A percentile compares a stretch with the other conserved stretches of the same genome.
These are phyloP conservation scores for Cucurbita moschata DNA, from an alignment of 306 rosid species.

Conservation along the genomic window DNA sequence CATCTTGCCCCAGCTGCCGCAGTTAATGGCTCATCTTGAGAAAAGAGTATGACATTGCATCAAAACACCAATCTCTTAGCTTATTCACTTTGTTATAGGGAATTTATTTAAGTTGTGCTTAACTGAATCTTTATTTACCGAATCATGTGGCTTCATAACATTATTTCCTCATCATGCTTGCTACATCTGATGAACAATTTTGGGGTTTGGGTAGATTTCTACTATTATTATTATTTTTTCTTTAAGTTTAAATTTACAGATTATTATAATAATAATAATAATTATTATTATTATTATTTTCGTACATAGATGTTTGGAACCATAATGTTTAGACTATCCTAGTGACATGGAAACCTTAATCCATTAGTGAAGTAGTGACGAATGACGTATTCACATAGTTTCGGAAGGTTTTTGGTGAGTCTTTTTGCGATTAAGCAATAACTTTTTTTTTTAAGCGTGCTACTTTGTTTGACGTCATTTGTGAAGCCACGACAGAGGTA, in stretches of 20 bases:
- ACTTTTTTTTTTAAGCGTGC: no score
- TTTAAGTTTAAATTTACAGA: no score
- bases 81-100: background rate
- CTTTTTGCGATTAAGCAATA: no score
- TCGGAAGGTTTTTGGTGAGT: no score
- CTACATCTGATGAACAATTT: conserved; percentile 1
- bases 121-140: background rate
- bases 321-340: background rate
- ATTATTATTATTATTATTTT: no score
- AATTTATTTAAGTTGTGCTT: conserved; percentile 2
- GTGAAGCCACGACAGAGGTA: no score
- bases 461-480: no score
- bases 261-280: no score
- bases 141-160: conserved; percentile 1
- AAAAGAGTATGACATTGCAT: conserved; percentile 1
- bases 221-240: no score
- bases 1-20: conserved; percentile 37
- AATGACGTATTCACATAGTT: no score
- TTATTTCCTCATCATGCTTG: background rate
- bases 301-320: no score
- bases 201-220: background rate
- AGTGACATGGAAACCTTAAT: background rate
- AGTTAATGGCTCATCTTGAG: conserved; percentile 57
- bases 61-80: background rate
- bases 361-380: no score